Evolutionary conservation across 2,329 filamentous ascomycete genomes (phyloP).

Genomic region (Cryphonectria naterciae): DNA sequence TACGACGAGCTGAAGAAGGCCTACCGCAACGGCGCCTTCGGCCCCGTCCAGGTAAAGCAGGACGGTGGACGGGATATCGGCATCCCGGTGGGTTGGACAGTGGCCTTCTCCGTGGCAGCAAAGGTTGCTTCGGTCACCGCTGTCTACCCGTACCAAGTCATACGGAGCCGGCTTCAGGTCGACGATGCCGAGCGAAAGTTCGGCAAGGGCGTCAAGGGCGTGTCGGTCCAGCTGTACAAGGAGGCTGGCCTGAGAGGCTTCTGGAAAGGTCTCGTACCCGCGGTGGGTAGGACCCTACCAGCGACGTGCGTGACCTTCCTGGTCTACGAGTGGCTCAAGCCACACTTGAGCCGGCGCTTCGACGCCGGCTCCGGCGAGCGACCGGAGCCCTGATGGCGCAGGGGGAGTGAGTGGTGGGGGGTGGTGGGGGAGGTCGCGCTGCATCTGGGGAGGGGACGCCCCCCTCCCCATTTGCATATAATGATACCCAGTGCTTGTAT

Average conservation of each 20-base stretch:
- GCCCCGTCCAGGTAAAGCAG: conserved; percentile 28
- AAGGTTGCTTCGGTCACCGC: conserved; percentile 89
- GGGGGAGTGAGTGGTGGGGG: background rate
- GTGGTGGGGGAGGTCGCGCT: background rate
- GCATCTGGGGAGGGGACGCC: conserved; percentile 1
- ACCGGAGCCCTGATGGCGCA: background rate
- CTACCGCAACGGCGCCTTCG: conserved; percentile 41
- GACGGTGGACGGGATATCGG: conserved; percentile 39
- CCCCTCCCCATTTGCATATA: conserved; percentile 1
- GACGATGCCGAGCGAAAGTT: conserved; percentile 80
- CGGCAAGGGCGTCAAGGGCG: conserved; percentile 70
- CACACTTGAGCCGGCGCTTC: conserved; percentile 54
- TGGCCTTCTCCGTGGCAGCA: conserved; percentile 77
- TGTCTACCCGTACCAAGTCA: conserved; percentile 94
- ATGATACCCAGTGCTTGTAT: conserved; percentile 13
- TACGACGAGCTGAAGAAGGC: conserved; percentile 73
- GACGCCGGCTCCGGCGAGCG: background rate
- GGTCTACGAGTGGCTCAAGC: conserved; percentile 92
- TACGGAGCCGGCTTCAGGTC: conserved; percentile 85
- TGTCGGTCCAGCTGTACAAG: conserved; percentile 72
- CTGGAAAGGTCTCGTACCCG: conserved; percentile 88
- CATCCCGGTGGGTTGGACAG: conserved; percentile 74
- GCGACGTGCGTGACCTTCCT: conserved; percentile 96
- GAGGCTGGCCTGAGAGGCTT: conserved; percentile 84
- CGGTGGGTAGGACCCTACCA: conserved; percentile 87